phyloP scores from a whole-genome alignment of 2,329 filamentous ascomycete genomes.

The Nemania serpens region DNA sequence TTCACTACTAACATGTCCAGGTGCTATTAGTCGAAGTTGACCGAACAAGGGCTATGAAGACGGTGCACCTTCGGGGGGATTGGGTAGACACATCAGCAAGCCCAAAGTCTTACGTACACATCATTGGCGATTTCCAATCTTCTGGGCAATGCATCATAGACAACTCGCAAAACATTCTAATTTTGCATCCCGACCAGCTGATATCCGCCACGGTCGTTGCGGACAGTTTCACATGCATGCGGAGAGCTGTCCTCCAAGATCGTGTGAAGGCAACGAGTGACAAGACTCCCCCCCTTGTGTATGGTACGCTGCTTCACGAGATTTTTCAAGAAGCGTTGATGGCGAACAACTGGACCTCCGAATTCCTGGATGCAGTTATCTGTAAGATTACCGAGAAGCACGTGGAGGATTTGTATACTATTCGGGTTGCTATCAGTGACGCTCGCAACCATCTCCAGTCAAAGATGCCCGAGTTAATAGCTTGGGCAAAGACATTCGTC shows the following conservation, averaged over 20 bases:
- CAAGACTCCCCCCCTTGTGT: conserved; percentile 79
- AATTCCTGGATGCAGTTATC: conserved; percentile 69
- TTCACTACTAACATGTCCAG: conserved; percentile 49
- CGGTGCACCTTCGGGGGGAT: conserved; percentile 78
- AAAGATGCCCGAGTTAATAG: conserved; percentile 79
- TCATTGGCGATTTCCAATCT: conserved; percentile 76
- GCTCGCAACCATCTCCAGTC: conserved; percentile 80
- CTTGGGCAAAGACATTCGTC: conserved; percentile 85
- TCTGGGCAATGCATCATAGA: conserved; percentile 79
- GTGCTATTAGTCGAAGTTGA: conserved; percentile 84
- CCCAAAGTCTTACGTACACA: conserved; percentile 77
- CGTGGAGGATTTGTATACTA: conserved; percentile 86
- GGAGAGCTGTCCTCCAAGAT: conserved; percentile 91
- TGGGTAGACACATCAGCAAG: conserved; percentile 84
- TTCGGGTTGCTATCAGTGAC: conserved; percentile 73
- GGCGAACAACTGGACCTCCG: conserved; percentile 77
- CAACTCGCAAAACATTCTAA: conserved; percentile 80
- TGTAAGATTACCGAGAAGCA: conserved; percentile 73
- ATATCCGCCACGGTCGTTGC: conserved; percentile 94
- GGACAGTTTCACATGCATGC: conserved; percentile 92
- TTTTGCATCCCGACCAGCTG: conserved; percentile 92
- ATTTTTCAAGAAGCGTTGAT: conserved; percentile 91
- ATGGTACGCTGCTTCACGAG: conserved; percentile 92
- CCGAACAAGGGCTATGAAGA: conserved; percentile 65
- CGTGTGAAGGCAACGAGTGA: conserved; percentile 89